A percentile compares a stretch with the other conserved stretches of the same genome.
phyloP scores from a whole-genome alignment of 2,329 filamentous ascomycete species.

The Leptographium lundbergii region DNA sequence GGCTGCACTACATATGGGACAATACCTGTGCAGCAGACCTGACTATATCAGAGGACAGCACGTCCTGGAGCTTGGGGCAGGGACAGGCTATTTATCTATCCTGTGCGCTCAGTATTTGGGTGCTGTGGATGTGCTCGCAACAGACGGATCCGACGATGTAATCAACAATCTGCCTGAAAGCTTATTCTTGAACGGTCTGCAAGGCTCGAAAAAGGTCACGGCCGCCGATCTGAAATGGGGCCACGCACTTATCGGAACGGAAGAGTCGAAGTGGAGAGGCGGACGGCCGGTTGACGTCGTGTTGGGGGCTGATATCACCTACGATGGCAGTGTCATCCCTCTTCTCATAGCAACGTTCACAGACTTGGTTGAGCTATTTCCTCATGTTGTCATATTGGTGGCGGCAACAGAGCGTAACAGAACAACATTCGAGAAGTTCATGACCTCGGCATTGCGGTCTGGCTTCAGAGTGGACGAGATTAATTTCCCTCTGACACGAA shows the following conservation, averaged over 20 bases:
- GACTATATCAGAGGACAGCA: slow-evolving; percentile 37
- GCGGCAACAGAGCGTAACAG: slow-evolving; percentile 59
- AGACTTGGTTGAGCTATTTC: slow-evolving; percentile 36
- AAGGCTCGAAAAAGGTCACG: slow-evolving; percentile 22
- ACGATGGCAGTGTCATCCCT: slow-evolving; percentile 52
- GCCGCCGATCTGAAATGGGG: slow-evolving; percentile 54
- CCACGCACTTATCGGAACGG: slow-evolving; percentile 41
- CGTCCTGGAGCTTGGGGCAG: slow-evolving; percentile 61
- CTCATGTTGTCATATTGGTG: slow-evolving; percentile 45
- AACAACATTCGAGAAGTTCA: slow-evolving; percentile 54
- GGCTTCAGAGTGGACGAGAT: slow-evolving; percentile 30
- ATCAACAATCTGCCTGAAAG: slow-evolving; percentile 56
- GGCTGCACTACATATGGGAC: slow-evolving; percentile 59
- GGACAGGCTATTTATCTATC: slow-evolving; percentile 64
- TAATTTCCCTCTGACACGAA: slow-evolving; percentile 25
- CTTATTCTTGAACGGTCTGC: slow-evolving; percentile 52
- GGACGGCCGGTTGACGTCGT: slow-evolving; percentile 41
- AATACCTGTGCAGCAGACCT: slow-evolving; percentile 45
- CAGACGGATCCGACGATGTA: slow-evolving; percentile 64
- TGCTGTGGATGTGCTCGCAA: slow-evolving; percentile 45
- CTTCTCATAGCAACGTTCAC: slow-evolving; percentile 45
- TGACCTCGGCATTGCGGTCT: slow-evolving; percentile 35
- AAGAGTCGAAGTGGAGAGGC: slow-evolving; percentile 26
- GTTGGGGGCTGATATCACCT: slow-evolving; percentile 67
- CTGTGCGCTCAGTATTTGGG: slow-evolving; percentile 55